phyloP scores from a whole-genome alignment of 495 filamentous ascomycete genomes.

The Penicillium tannophilum region DNA sequence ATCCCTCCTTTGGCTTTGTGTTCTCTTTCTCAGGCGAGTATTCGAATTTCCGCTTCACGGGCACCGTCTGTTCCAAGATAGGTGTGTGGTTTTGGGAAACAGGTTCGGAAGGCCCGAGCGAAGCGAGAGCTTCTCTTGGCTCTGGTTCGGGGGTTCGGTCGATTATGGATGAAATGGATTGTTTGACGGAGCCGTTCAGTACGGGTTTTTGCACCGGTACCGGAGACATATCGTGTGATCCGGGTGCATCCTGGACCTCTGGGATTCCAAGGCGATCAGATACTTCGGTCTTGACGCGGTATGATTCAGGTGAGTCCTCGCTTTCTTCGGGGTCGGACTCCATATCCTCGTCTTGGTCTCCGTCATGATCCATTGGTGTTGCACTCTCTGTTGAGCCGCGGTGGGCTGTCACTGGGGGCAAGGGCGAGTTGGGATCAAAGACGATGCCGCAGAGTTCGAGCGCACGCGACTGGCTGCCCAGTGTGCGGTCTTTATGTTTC shows the following conservation, averaged over 20 bases:
- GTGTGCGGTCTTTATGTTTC: conserved; percentile 51
- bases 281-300: conserved; percentile 36
- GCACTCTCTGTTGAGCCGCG: conserved; percentile 46
- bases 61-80: conserved; percentile 24
- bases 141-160: conserved; percentile 40
- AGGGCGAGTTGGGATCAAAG: conserved; percentile 45
- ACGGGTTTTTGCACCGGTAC: conserved; percentile 20
- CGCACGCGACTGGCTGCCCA: conserved; percentile 50
- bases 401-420: conserved; percentile 40
- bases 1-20: conserved; percentile 30
- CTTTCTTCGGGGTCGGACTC: conserved; percentile 42
- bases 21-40: conserved; percentile 33
- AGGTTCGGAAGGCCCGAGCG: conserved; percentile 23
- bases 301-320: conserved; percentile 20
- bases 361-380: conserved; percentile 33
- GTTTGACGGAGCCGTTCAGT: conserved; percentile 40
- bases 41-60: conserved; percentile 34
- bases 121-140: conserved; percentile 29
- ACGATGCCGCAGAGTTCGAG: conserved; percentile 50
- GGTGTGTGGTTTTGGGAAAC: conserved; percentile 22
- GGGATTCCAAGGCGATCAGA: conserved; percentile 13
- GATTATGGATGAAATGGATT: conserved; percentile 51
- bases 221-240: conserved; percentile 16
- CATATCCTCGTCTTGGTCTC: conserved; percentile 33
- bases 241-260: conserved; percentile 4